phyloP scores from a whole-genome alignment of 2,329 filamentous ascomycete species.

The Thelonectria olida region DNA sequence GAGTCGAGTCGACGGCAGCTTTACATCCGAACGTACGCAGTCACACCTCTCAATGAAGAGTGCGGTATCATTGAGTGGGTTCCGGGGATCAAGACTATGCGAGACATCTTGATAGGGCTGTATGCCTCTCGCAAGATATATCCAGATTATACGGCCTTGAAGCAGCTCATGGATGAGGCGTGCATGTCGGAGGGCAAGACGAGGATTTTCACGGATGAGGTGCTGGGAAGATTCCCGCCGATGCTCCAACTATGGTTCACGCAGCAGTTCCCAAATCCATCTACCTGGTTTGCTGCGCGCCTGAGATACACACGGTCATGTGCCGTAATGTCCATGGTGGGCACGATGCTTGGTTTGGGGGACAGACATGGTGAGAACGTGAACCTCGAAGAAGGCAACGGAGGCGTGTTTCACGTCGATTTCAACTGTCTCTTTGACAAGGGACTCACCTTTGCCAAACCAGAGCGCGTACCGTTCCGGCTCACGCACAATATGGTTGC shows the following conservation, averaged over 20 bases:
- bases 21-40: conserved; percentile 96
- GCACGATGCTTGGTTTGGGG: conserved; percentile 90
- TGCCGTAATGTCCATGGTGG: conserved; percentile 99
- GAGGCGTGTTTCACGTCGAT: conserved; percentile 95
- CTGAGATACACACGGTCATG: conserved; percentile 91
- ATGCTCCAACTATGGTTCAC: conserved; percentile 95
- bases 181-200: conserved; percentile 66
- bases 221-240: conserved; percentile 76
- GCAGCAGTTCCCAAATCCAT: conserved; percentile 92
- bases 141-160: conserved; percentile 75
- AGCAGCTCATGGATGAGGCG: conserved; percentile 70
- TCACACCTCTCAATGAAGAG: conserved; percentile 96
- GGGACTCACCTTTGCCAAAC: conserved; percentile 92
- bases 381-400: conserved; percentile 90
- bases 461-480: conserved; percentile 94
- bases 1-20: conserved; percentile 90
- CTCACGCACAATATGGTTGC: conserved; percentile 99
- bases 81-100: conserved; percentile 90
- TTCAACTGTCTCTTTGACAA: conserved; percentile 99
- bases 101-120: conserved; percentile 85
- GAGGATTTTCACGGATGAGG: conserved; percentile 74
- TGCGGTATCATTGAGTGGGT: conserved; percentile 99
- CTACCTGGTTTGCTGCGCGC: conserved; percentile 89
- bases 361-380: conserved; percentile 98
- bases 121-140: conserved; percentile 79